Conservation (phyloP, 2,329 filamentous ascomycete species). For the Cercospora zeae-maydis region DNA sequence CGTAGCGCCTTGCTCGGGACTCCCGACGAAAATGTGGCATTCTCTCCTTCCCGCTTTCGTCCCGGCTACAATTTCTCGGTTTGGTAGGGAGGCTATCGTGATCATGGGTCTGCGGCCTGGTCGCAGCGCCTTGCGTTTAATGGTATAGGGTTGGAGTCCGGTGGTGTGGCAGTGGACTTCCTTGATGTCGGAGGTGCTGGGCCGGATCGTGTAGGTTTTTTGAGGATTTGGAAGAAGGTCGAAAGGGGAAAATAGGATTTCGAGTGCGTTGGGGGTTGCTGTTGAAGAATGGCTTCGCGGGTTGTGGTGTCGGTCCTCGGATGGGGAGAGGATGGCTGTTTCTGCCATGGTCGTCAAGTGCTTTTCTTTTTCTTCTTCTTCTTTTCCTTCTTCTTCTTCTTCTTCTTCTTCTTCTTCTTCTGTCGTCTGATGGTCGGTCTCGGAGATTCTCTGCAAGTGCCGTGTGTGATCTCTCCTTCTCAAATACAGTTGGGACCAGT, state of each 20-base stretch:
- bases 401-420: too few species aligned
- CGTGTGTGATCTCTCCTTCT: background rate
- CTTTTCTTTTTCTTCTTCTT: too few species aligned
- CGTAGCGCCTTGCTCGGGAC: background rate
- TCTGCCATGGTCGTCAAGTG: background rate
- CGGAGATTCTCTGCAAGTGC: background rate
- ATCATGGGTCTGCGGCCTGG: background rate
- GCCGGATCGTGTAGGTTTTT: background rate
- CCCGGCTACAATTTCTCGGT: background rate
- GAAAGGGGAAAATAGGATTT: background rate
- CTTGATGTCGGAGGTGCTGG: background rate
- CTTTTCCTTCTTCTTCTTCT: too few species aligned
- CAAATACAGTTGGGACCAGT: background rate
- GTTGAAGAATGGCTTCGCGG: background rate
- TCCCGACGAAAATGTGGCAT: conserved; percentile 6
- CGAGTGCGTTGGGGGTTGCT: background rate
- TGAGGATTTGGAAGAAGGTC: background rate
- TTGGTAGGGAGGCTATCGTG: background rate
- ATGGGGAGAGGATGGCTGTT: background rate
- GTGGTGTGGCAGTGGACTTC: conserved; percentile 5
- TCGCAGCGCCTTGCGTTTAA: background rate
- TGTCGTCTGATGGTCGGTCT: background rate
- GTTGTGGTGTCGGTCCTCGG: background rate
- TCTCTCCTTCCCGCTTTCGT: conserved; percentile 6
- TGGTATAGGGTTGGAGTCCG: conserved; percentile 3